Evolutionary conservation across 2,329 filamentous ascomycete genomes (phyloP), one percentile per base, ranked within the genome.

Genomic region (Amesomyces nigricolor): DNA sequence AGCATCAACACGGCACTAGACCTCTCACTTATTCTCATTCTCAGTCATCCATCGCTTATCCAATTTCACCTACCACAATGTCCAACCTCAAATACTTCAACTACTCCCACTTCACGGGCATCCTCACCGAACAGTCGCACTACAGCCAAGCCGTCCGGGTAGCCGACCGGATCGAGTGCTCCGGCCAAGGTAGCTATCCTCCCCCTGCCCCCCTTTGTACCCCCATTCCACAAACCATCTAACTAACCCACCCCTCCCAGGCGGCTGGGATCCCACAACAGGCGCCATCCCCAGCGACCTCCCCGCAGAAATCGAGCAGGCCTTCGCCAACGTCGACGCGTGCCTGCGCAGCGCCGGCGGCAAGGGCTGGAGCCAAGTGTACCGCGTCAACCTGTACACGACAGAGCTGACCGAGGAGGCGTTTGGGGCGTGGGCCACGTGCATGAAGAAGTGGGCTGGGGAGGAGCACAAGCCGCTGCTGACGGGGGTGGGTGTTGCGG

Each of bases 261-360:
- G 46, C 11, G 46, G 46, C 35, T 48, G 46, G 46, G 46, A 39
- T 30, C 67, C 64, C 14, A 32, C 64, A 5, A 67, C 59, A 0
- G 56, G 57, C 2, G 46, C 56, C 9, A 30, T 61, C 29, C 46
- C 53, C 9, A 26, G 37, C 13, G 35, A 47, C 11, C 72, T 69
- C 47, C 62, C 65, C 47, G 67, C 64, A 0, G 69, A 78, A 53
- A 71, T 77, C 46, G 71, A 74, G 56, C 70, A 74, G 57, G 75
- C 78, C 2, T 82, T 82, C 61, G 63, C 62, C 2, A 83, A 82
- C 58, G 74, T 83, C 9, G 77, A 83, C 2, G 60, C 71, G 2
- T 67, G 63, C 16, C 67, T 82, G 11, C 73, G 71, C 52, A 57
- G 71, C 19, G 78, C 78, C 0, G 79, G 80, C 9, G 78, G 76